A percentile compares a stretch with the other conserved stretches of the same genome.
phyloP scores from a whole-genome alignment of 2,329 filamentous ascomycete species.

The Lizonia empirigonia region DNA sequence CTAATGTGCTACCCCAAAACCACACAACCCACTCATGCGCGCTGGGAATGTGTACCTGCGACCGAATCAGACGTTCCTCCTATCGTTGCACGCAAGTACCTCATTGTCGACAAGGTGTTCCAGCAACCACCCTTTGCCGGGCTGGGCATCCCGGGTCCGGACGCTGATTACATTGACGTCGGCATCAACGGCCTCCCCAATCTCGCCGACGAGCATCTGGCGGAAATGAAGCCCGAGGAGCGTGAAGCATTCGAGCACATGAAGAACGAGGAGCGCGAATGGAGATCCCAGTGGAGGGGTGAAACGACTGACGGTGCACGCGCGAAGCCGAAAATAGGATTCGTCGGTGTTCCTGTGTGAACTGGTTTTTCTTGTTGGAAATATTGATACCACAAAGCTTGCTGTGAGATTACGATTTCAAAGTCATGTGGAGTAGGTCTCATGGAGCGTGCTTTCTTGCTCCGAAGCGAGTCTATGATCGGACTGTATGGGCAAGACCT shows the following conservation, averaged over 20 bases:
- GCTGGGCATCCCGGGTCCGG: slow-evolving; percentile 64
- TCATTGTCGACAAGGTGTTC: slow-evolving; percentile 66
- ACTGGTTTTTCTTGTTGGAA: neutral
- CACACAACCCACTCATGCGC: slow-evolving; percentile 88
- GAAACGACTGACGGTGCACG: slow-evolving; percentile 65
- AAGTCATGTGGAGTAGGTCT: too few relatives aligned
- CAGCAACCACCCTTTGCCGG: slow-evolving; percentile 64
- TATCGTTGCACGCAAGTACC: slow-evolving; percentile 65
- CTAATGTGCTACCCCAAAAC: slow-evolving; percentile 82
- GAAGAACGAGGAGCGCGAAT: slow-evolving; percentile 67
- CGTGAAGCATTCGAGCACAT: slow-evolving; percentile 73
- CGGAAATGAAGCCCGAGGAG: slow-evolving; percentile 72
- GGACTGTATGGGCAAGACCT: too few relatives aligned
- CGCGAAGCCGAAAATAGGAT: slow-evolving; percentile 54
- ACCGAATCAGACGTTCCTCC: slow-evolving; percentile 55
- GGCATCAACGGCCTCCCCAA: slow-evolving; percentile 64
- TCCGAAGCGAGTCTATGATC: too few relatives aligned
- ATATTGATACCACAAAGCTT: neutral
- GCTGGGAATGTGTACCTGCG: slow-evolving; percentile 74
- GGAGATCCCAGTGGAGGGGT: slow-evolving; percentile 75
- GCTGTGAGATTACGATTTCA: neutral
- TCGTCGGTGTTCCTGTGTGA: slow-evolving; percentile 57
- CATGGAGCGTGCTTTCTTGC: too few relatives aligned
- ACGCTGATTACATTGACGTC: slow-evolving; percentile 57
- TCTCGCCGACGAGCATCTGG: slow-evolving; percentile 68